Percentiles rank a stretch among this genome's conserved stretches.
phyloP scores from a whole-genome alignment of 2,329 filamentous ascomycete species.

The Colletotrichum musicola region DNA sequence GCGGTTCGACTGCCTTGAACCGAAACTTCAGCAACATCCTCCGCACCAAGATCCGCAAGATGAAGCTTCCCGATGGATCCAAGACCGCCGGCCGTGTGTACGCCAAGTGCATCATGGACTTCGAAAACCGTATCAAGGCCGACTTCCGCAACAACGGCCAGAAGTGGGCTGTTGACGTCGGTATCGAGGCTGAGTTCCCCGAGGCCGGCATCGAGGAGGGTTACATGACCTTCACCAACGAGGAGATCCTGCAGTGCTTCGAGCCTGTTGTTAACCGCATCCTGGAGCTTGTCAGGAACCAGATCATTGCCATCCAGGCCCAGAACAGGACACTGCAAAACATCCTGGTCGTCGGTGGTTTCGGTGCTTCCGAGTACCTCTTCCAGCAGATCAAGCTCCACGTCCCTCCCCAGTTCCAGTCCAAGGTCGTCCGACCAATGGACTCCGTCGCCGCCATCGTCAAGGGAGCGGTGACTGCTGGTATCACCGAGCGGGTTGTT shows the following conservation, averaged over 20 bases:
- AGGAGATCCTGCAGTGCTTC: conserved; percentile 98
- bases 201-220: conserved; percentile 98
- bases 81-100: conserved; percentile 98
- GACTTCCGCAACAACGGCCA: conserved; percentile 99
- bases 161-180: conserved; percentile 99
- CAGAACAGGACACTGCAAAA: conserved; percentile 96
- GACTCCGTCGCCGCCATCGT: conserved; percentile 98
- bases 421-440: conserved; percentile 98
- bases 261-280: conserved; percentile 98
- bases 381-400: conserved; percentile 99
- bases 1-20: conserved; percentile 97
- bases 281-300: conserved; percentile 93
- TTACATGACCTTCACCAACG: conserved; percentile 99
- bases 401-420: conserved; percentile 97
- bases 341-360: conserved; percentile 96
- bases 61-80: conserved; percentile 97
- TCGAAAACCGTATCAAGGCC: conserved; percentile 99
- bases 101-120: conserved; percentile 99
- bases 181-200: conserved; percentile 97
- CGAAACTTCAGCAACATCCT: conserved; percentile 98
- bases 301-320: conserved; percentile 98
- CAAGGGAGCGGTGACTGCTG: conserved; percentile 96
- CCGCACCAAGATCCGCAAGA: conserved; percentile 97
- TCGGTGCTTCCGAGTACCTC: conserved; percentile 97
- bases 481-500: conserved; percentile 96